phyloP scores from a whole-genome alignment of 2,329 filamentous ascomycete genomes.

The Dactylella cylindrospora region DNA sequence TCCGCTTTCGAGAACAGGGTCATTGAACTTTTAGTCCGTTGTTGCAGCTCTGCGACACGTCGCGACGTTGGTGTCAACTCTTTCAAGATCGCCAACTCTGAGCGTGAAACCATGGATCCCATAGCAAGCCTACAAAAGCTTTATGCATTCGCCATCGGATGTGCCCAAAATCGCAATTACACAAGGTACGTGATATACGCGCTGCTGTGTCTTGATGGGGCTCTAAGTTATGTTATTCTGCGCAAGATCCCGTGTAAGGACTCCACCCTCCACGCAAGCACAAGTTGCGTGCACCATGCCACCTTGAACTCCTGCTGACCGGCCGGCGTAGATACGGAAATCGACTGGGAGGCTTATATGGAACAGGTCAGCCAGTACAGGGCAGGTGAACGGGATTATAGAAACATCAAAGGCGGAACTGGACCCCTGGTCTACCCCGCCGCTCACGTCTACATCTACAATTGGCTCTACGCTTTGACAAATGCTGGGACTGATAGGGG shows the following conservation, averaged over 20 bases:
- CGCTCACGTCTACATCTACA: slow-evolving; percentile 89
- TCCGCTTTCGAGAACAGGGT: too few species aligned
- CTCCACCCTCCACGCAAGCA: too few species aligned
- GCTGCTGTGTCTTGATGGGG: slow-evolving; percentile 26
- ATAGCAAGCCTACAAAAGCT: slow-evolving; percentile 4
- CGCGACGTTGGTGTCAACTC: too few species aligned
- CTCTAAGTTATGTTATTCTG: slow-evolving; percentile 33
- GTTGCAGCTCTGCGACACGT: too few species aligned
- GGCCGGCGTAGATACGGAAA: slow-evolving; percentile 78
- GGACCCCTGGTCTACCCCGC: slow-evolving; percentile 95
- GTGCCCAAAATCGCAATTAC: slow-evolving; percentile 13
- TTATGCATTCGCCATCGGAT: not conserved
- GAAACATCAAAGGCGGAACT: slow-evolving; percentile 79
- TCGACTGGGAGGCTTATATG: slow-evolving; percentile 98
- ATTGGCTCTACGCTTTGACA: slow-evolving; percentile 74
- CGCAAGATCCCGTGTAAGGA: slow-evolving; percentile 31
- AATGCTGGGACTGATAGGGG: slow-evolving; percentile 73
- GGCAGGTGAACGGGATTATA: slow-evolving; percentile 84
- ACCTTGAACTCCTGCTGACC: not conserved
- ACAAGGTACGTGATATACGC: slow-evolving; percentile 4
- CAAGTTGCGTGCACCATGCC: too few species aligned
- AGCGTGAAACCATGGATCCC: slow-evolving; percentile 11
- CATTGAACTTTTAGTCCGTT: too few species aligned
- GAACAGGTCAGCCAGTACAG: slow-evolving; percentile 80
- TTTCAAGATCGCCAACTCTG: too few species aligned